phyloP scores from a whole-genome alignment of 495 filamentous ascomycete species.

The Chlorociboria aeruginascens region DNA sequence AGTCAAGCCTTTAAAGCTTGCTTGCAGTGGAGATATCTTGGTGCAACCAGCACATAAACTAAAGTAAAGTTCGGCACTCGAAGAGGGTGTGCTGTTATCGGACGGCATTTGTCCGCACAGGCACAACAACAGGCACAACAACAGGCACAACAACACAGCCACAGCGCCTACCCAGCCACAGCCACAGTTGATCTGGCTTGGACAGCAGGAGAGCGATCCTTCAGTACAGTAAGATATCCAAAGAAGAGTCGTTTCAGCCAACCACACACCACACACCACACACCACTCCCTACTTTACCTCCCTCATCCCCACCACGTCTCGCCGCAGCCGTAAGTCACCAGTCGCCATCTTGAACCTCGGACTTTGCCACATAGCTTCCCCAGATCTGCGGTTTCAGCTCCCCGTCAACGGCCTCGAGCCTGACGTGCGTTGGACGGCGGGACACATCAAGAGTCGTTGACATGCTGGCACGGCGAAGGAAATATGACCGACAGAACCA shows the following conservation, averaged over 20 bases:
- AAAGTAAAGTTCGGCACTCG: no score
- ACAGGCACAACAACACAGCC: not conserved
- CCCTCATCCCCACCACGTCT: no score
- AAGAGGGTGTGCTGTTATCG: no score
- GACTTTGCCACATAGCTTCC: not conserved
- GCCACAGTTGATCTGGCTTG: not conserved
- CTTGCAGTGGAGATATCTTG: not conserved
- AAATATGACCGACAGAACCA: constrained; percentile 68
- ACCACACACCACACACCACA: no score
- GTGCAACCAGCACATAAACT: no score
- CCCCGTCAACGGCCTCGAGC: not conserved
- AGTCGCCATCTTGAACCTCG: not conserved
- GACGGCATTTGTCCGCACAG: not conserved
- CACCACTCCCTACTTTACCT: no score
- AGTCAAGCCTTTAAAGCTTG: not conserved
- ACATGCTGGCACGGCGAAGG: constrained; percentile 31
- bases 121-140: not conserved
- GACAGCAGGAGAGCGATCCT: no score
- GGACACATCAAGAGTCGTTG: constrained; percentile 18
- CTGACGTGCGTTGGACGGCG: not conserved
- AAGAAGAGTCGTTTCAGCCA: no score
- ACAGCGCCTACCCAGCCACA: not conserved
- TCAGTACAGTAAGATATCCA: no score
- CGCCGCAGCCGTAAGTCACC: no score
- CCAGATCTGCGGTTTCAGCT: constrained; percentile 7